Evolutionary conservation across 148 eudicot species (phyloP).

Genomic region (Talinum fruticosum): DNA sequence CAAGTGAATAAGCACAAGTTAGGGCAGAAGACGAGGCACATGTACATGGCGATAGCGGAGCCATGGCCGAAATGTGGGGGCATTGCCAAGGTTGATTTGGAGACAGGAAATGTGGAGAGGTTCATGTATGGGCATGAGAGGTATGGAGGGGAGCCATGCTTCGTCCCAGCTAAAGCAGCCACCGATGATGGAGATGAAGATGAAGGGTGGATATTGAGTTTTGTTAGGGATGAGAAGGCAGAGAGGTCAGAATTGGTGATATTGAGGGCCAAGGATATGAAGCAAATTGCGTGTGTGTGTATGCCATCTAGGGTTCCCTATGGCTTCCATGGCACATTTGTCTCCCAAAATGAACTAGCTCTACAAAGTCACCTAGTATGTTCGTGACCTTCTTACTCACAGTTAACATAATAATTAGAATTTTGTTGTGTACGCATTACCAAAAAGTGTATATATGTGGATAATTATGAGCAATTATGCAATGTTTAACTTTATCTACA

Average conservation of each 20-base stretch:
- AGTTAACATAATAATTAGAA: neutral
- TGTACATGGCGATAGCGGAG: constrained; percentile 52
- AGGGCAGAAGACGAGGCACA: constrained; percentile 40
- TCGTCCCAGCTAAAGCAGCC: constrained; percentile 17
- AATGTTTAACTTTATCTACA: too few species aligned
- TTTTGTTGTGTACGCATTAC: neutral
- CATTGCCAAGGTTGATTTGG: constrained; percentile 53
- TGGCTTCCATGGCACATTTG: constrained; percentile 68
- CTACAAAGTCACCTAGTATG: neutral
- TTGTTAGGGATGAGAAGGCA: constrained; percentile 42
- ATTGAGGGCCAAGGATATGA: constrained; percentile 40
- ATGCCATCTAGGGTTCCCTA: constrained; percentile 63
- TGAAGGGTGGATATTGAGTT: constrained; percentile 34
- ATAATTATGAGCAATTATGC: too few species aligned
- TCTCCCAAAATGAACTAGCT: constrained; percentile 20
- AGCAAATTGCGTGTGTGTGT: constrained; percentile 36
- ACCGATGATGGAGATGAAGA: constrained; percentile 22
- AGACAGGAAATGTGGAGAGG: constrained; percentile 35
- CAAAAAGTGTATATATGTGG: too few species aligned
- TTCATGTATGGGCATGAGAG: constrained; percentile 38
- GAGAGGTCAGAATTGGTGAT: constrained; percentile 48
- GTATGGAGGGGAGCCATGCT: constrained; percentile 61
- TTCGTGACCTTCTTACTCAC: neutral
- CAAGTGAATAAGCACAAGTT: constrained; percentile 35
- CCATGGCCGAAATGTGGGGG: constrained; percentile 66